A percentile compares a stretch with the other conserved stretches of the same genome.
phyloP scores from a whole-genome alignment of 2,329 filamentous ascomycete species.

The Fusarium chlamydosporum region DNA sequence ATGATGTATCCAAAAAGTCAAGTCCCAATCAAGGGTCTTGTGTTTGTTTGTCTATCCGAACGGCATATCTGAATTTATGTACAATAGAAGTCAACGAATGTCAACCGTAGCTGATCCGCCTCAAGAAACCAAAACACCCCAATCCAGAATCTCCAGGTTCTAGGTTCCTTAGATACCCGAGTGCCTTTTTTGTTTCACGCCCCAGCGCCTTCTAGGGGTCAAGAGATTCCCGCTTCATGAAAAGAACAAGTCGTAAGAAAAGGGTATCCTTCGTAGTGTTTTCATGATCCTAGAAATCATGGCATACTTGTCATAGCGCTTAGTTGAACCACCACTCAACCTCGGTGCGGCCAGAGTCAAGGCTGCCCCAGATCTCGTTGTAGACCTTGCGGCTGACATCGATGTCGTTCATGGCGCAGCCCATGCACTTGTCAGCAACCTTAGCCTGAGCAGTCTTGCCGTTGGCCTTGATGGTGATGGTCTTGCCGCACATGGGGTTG shows the following conservation, averaged over 20 bases:
- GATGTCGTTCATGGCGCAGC: constrained; percentile 70
- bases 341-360: constrained; percentile 60
- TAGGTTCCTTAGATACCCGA: constrained; percentile 4
- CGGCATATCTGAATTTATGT: constrained; percentile 40
- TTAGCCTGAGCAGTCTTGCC: constrained; percentile 71
- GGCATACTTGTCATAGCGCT: constrained; percentile 25
- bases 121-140: constrained; percentile 47
- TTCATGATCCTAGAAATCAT: constrained; percentile 28
- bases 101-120: constrained; percentile 42
- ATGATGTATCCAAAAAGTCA: constrained; percentile 16
- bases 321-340: constrained; percentile 65
- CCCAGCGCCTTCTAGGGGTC: constrained; percentile 39
- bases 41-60: constrained; percentile 40
- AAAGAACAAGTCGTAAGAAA: constrained; percentile 44
- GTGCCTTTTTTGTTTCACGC: constrained; percentile 31
- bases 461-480: constrained; percentile 72
- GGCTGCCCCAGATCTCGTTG: constrained; percentile 63
- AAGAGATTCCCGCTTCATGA: constrained; percentile 47
- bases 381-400: constrained; percentile 73
- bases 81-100: constrained; percentile 44
- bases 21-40: constrained; percentile 24
- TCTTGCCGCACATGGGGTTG: constrained; percentile 79
- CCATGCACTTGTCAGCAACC: constrained; percentile 82
- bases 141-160: constrained; percentile 44
- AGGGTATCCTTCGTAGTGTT: constrained; percentile 33